These are phyloP conservation scores for Cladosporium velox DNA, from an alignment of 2,329 filamentous ascomycete species.

Conservation along the genomic window DNA sequence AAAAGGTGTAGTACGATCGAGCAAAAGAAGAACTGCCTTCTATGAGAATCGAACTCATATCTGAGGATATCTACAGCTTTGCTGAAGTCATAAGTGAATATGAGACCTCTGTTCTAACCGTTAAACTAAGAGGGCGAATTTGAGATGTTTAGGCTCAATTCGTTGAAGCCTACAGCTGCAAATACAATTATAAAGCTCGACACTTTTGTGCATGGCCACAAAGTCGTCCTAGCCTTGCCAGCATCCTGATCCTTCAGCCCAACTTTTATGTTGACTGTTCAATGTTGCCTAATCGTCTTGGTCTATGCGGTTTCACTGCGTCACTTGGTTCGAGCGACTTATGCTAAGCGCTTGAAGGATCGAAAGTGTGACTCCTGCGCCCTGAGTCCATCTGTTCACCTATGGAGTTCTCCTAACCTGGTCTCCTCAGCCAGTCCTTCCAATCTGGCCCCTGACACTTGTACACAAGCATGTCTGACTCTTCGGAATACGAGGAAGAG, in stretches of 20 bases:
- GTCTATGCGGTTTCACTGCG: neutral
- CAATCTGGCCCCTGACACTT: neutral
- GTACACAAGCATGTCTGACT: neutral
- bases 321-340: neutral
- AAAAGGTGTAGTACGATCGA: neutral
- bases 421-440: neutral
- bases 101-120: slow-evolving; percentile 21
- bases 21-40: slow-evolving; percentile 11
- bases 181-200: too few relatives aligned
- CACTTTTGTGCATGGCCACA: too few relatives aligned
- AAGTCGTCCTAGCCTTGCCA: too few relatives aligned
- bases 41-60: slow-evolving; percentile 20
- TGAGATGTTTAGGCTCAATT: neutral
- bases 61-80: slow-evolving; percentile 14
- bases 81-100: slow-evolving; percentile 12
- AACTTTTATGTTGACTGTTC: neutral
- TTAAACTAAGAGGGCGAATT: slow-evolving; percentile 19
- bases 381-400: neutral
- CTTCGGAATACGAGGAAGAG: neutral
- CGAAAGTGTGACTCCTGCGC: neutral
- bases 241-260: too few relatives aligned
- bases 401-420: neutral
- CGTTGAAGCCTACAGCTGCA: neutral
- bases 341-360: neutral
- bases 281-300: neutral